Base-by-base conservation (phyloP, 2,329 filamentous ascomycete genomes). In the Aspergillus tubingensis region DNA sequence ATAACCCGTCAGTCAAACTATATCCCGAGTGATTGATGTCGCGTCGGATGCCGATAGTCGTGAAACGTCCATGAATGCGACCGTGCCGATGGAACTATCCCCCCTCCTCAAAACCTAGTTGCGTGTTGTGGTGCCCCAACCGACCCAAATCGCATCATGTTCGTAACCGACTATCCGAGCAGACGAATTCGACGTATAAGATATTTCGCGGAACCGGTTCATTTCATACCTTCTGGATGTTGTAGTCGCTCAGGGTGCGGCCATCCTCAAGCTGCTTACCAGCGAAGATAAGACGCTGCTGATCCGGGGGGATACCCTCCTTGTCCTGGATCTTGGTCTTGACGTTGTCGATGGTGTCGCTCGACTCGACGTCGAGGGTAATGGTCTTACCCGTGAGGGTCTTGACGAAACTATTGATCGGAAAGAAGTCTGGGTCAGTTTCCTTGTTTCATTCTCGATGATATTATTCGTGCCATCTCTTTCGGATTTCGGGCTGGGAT, bases 271-370 rank as follows among this genome's bases (percentile, higher is more conserved):
- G 90, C 86, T 97, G 94, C 90, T 97, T 97, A 82, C 94, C 93
- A 75, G 93, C 93, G 81, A 98, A 98, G 85, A 97, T 97, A 85
- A 98, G 82, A 79, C 94, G 93, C 87, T 98, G 94, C 83, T 97
- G 93, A 83, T 97, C 94, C 70, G 93, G 93, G 75, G 94, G 94
- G 73, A 97, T 97, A 75, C 94, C 94, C 86, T 97, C 94, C 91
- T 97, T 97, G 85, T 97, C 93, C 86, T 97, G 94, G 82, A 98
- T 97, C 91, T 97, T 97, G 85, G 89, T 90, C 90, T 98, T 98
- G 83, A 98, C 94, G 88, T 97, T 98, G 89, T 98, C 94, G 86
- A 98, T 98, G 77, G 94, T 97, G 84, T 98, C 94, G 79, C 88
- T 92, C 78, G 92, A 96, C 89, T 97, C 94, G 81, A 97, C 93